Evolutionary conservation across 2,329 filamentous ascomycete genomes (phyloP), one percentile per base, ranked within the genome.

Genomic region (Plectosphaerella plurivora): DNA sequence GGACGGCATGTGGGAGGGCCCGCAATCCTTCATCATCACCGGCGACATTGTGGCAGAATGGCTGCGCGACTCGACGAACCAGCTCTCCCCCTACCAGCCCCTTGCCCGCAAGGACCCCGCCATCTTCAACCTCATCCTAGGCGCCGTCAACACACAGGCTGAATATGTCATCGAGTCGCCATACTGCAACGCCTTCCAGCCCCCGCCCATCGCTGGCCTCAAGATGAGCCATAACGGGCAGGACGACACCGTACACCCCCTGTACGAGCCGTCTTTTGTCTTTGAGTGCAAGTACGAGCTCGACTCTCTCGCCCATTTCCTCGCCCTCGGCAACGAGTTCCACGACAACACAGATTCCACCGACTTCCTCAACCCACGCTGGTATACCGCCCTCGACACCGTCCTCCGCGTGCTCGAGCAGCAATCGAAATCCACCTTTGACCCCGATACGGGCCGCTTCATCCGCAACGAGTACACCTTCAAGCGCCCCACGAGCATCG

Each of bases 261-360:
- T 78, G 1, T 97, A 96, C 65, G 91, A 97, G 63, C 87, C 87
- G 0, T 82, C 78, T 0, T 82, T 86, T 47, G 94, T 99, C 4
- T 99, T 97, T 59, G 94, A 99, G 71, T 99, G 94, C 82, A 99
- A 99, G 72, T 99, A 97, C 70, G 94, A 99, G 73, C 84, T 99
- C 20, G 94, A 99, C 71, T 97, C 92, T 9, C 78, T 99, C 1
- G 94, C 92, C 0, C 87, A 95, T 65, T 99, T 99, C 68, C 79
- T 99, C 6, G 84, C 88, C 0, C 73, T 99, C 2, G 83, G 80
- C 16, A 97, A 96, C 62, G 86, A 96, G 60, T 97, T 96, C 70
- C 80, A 94, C 71, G 83, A 88, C 39, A 81, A 89, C 63, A 95
- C 91, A 0, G 79, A 79, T 2, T 93, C 89, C 0, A 87, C 79